A percentile compares a stretch with the other conserved stretches of the same genome.
These are phyloP conservation scores for Tolypocladium inflatum DNA, from an alignment of 2,329 filamentous ascomycete genomes.

Conservation along the genomic window DNA sequence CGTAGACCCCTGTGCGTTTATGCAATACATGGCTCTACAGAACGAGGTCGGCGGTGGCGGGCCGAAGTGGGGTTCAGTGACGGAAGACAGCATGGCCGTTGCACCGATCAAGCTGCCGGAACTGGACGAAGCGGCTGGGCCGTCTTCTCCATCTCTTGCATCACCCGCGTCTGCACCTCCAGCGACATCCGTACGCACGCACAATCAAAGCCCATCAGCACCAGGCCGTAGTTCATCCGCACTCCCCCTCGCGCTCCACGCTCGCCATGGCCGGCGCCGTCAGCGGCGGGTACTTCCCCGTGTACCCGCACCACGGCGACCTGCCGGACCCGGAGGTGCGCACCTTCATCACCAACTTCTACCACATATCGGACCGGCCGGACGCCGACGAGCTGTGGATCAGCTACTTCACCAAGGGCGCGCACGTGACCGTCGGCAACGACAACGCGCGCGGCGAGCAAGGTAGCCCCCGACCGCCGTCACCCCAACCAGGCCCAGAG, in stretches of 20 bases:
- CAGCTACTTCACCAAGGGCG: conserved; percentile 29
- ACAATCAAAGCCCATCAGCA: neutral
- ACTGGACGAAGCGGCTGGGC: neutral
- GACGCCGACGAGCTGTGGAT: conserved; percentile 34
- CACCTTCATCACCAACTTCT: conserved; percentile 34
- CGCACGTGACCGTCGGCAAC: conserved; percentile 31
- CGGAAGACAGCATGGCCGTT: neutral
- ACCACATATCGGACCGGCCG: conserved; percentile 30
- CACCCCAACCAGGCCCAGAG: too few species aligned
- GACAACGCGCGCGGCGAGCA: conserved; percentile 26
- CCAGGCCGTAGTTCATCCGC: neutral
- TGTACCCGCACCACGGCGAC: conserved; percentile 19
- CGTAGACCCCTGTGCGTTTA: neutral
- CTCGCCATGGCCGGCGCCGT: conserved; percentile 8
- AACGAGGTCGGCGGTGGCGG: neutral
- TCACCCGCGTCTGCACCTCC: neutral
- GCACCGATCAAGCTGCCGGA: neutral
- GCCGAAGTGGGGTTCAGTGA: neutral
- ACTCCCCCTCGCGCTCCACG: neutral
- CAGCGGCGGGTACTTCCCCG: conserved; percentile 18
- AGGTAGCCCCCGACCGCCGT: conserved; percentile 11
- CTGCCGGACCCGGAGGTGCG: conserved; percentile 21
- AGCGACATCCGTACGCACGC: neutral
- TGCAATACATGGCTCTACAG: neutral
- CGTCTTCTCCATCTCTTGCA: neutral